Evolutionary conservation across 2,329 filamentous ascomycete species (phyloP).

Genomic region (Torrubiellomyces zombiae): DNA sequence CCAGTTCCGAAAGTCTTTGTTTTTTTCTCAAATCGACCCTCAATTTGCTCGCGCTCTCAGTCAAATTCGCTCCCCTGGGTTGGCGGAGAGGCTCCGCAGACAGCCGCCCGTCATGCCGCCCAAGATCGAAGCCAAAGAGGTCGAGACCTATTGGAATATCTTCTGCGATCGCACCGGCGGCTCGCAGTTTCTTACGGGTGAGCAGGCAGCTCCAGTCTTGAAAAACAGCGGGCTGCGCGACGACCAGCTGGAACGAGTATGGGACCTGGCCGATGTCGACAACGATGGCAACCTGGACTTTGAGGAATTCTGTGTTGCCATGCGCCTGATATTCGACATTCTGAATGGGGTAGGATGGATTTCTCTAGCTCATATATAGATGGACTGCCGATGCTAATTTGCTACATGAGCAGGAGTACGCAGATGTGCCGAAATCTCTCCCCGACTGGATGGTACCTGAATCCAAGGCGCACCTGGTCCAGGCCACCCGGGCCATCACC

Average conservation of each 20-base stretch:
- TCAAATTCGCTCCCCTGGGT: too few relatives aligned
- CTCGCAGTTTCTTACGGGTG: slow-evolving; percentile 41
- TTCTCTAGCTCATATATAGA: slow-evolving; percentile 2
- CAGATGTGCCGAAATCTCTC: slow-evolving; percentile 68
- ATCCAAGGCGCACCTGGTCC: slow-evolving; percentile 80
- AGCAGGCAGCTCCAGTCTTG: slow-evolving; percentile 43
- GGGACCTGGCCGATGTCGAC: slow-evolving; percentile 95
- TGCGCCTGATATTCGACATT: slow-evolving; percentile 94
- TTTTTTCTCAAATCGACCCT: too few relatives aligned
- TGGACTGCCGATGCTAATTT: too few relatives aligned
- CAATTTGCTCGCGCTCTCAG: too few relatives aligned
- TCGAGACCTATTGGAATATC: slow-evolving; percentile 52
- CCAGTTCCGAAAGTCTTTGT: too few relatives aligned
- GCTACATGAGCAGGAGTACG: slow-evolving; percentile 49
- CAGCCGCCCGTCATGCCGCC: too few relatives aligned
- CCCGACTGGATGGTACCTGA: slow-evolving; percentile 97
- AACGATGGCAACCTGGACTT: slow-evolving; percentile 96
- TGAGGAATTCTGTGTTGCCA: slow-evolving; percentile 98
- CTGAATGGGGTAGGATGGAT: slow-evolving; percentile 88
- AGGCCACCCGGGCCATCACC: slow-evolving; percentile 63
- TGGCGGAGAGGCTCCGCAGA: too few relatives aligned
- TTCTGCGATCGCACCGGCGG: slow-evolving; percentile 43
- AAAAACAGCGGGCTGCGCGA: slow-evolving; percentile 48
- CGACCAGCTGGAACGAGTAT: slow-evolving; percentile 84
- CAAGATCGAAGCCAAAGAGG: slow-evolving; percentile 44